Percentiles rank a stretch among this genome's conserved stretches.
Evolutionary conservation across 176 grass and related monocot species (phyloP).

Genomic region (Aechmea fasciata): DNA sequence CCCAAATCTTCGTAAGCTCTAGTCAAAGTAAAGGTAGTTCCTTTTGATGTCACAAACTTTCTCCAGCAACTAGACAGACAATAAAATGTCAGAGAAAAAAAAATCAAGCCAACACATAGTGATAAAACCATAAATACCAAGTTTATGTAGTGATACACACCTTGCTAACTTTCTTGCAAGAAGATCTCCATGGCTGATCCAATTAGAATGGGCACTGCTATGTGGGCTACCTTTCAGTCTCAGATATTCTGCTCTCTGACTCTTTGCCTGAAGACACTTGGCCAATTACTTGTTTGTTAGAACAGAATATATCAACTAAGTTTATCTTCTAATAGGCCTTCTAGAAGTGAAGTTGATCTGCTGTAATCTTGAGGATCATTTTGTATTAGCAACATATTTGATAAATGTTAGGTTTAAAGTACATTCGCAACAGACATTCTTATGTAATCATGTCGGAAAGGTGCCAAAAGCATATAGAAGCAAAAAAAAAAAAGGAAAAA

Average conservation of each 20-base stretch:
- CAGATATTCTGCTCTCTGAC: conserved; percentile 83
- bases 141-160: conserved; percentile 19
- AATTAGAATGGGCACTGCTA: conserved; percentile 39
- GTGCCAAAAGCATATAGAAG: too few relatives aligned
- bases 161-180: conserved; percentile 78
- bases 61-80: conserved; percentile 62
- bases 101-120: not conserved
- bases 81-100: conserved; percentile 8
- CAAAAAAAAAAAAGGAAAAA: too few relatives aligned
- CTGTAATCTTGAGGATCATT: too few relatives aligned
- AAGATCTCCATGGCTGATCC: conserved; percentile 51
- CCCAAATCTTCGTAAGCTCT: conserved; percentile 59
- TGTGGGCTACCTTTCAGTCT: conserved; percentile 66
- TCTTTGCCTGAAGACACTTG: conserved; percentile 40
- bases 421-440: too few relatives aligned
- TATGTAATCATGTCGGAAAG: too few relatives aligned
- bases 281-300: too few relatives aligned
- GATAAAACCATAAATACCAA: too few relatives aligned
- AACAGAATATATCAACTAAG: not conserved
- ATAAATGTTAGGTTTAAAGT: too few relatives aligned
- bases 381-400: too few relatives aligned
- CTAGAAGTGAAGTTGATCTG: too few relatives aligned
- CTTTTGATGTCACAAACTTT: conserved; percentile 66
- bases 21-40: conserved; percentile 50
- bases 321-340: not conserved